These are phyloP conservation scores for Henckelia pumila DNA, from an alignment of 257 asterid species.

Conservation along the genomic window DNA sequence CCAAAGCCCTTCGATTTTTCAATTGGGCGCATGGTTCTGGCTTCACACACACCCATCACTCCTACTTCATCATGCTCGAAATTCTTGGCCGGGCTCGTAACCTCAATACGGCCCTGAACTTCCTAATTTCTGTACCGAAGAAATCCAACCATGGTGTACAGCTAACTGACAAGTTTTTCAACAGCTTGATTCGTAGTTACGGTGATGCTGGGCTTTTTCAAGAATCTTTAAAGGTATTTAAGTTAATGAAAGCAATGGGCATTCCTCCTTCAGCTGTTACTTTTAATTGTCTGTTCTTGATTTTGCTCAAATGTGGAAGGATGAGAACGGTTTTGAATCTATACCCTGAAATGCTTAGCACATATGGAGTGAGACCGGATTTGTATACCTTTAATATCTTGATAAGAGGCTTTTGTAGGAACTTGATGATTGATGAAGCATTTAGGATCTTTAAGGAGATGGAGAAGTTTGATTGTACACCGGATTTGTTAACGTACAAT, in stretches of 20 bases:
- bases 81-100: conserved; percentile 55
- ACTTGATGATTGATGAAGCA: conserved; percentile 67
- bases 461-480: conserved; percentile 54
- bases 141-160: conserved; percentile 44
- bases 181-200: conserved; percentile 63
- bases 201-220: conserved; percentile 71
- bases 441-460: conserved; percentile 74
- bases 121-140: conserved; percentile 63
- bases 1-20: conserved; percentile 65
- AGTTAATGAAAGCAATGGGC: conserved; percentile 61
- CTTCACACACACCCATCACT: conserved; percentile 49
- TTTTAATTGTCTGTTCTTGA: conserved; percentile 50
- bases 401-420: conserved; percentile 77
- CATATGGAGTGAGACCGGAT: conserved; percentile 80
- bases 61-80: conserved; percentile 68
- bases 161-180: conserved; percentile 63
- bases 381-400: conserved; percentile 58
- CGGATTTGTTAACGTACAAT: conserved; percentile 67
- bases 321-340: conserved; percentile 48
- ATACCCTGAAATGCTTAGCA: conserved; percentile 83
- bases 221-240: conserved; percentile 63
- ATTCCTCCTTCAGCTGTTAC: conserved; percentile 73
- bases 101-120: conserved; percentile 71
- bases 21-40: conserved; percentile 58
- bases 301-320: conserved; percentile 74